Evolutionary conservation across 192 early-diverging fungal species (phyloP).

Genomic region (Rhizophagus prolifer): DNA sequence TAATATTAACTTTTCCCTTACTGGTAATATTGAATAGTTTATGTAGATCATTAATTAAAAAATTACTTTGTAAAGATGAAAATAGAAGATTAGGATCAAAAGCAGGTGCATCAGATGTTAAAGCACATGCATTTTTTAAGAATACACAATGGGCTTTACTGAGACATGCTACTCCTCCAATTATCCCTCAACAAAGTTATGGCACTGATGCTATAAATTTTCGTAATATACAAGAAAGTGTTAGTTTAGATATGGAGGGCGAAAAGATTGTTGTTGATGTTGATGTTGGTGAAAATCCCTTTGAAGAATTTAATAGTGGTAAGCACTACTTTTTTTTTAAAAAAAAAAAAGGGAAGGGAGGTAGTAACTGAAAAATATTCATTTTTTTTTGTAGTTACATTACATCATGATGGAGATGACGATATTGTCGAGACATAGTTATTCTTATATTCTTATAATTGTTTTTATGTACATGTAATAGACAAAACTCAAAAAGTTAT

Average conservation of each 20-base stretch:
- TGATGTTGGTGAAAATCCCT: conserved; percentile 49
- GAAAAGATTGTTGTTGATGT: conserved; percentile 44
- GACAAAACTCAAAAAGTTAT: no score
- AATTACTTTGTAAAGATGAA: conserved; percentile 91
- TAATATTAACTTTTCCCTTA: background rate
- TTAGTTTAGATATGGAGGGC: conserved; percentile 64
- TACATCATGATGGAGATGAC: conserved; percentile 59
- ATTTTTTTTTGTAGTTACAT: conserved; percentile 44
- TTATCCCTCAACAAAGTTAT: conserved; percentile 66
- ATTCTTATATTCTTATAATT: no score
- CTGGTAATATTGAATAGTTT: background rate
- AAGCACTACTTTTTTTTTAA: conserved; percentile 1
- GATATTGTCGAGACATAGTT: conserved; percentile 32
- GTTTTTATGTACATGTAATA: no score
- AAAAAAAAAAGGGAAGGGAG: background rate
- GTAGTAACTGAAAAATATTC: background rate
- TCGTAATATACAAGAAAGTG: conserved; percentile 60
- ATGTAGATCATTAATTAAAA: conserved; percentile 77
- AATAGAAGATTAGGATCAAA: conserved; percentile 79
- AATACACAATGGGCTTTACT: conserved; percentile 90
- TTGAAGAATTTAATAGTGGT: conserved; percentile 63
- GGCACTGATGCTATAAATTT: conserved; percentile 72
- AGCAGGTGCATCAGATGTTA: conserved; percentile 92
- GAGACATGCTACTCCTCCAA: conserved; percentile 81
- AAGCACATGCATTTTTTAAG: conserved; percentile 89